These are phyloP conservation scores for Decorospora gaudefroyi DNA, from an alignment of 2,329 filamentous ascomycete genomes.

Conservation along the genomic window DNA sequence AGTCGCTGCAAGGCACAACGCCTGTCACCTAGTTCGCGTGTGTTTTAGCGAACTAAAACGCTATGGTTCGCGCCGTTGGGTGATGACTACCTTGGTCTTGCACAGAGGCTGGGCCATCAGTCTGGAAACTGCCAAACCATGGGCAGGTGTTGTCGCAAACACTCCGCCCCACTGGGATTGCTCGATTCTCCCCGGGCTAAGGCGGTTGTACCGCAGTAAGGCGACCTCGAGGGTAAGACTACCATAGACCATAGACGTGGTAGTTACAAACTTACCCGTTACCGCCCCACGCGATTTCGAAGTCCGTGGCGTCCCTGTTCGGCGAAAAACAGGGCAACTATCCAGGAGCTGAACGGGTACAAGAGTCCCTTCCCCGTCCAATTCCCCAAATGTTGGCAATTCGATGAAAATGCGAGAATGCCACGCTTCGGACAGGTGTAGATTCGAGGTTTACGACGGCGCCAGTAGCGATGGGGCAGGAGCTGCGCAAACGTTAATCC, in stretches of 20 bases:
- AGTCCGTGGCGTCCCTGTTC: too few species aligned
- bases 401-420: too few species aligned
- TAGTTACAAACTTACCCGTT: too few species aligned
- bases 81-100: neutral
- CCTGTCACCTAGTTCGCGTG: slow-evolving; percentile 8
- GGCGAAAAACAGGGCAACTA: too few species aligned
- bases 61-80: slow-evolving; percentile 8
- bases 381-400: too few species aligned
- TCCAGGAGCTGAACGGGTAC: neutral
- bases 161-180: too few species aligned
- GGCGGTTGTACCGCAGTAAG: too few species aligned
- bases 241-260: too few species aligned
- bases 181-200: too few species aligned
- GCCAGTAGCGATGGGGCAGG: neutral
- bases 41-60: neutral
- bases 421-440: neutral
- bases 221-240: too few species aligned
- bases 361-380: too few species aligned
- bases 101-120: slow-evolving; percentile 1
- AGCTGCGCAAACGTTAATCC: slow-evolving; percentile 1
- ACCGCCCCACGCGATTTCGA: too few species aligned
- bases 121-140: slow-evolving; percentile 5
- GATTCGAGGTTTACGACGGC: slow-evolving; percentile 2
- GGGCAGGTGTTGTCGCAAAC: neutral
- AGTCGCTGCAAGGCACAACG: neutral